These are phyloP conservation scores for Barnettozyma salicaria DNA, from an alignment of 805 yeast genomes.

Conservation along the genomic window DNA sequence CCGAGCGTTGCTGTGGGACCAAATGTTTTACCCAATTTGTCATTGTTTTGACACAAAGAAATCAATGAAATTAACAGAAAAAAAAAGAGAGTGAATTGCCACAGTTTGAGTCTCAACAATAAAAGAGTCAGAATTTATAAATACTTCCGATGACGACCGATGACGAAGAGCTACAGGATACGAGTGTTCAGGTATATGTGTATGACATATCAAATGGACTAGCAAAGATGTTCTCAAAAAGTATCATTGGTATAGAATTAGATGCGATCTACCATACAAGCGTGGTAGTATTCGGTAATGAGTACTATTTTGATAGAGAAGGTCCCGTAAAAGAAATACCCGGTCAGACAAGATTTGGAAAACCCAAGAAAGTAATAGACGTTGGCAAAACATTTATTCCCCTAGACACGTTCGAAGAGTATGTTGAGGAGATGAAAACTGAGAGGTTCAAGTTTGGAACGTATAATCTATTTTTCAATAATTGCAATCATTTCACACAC, in stretches of 20 bases:
- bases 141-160: no score
- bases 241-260: slow-evolving; percentile 44
- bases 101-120: no score
- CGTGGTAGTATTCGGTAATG: slow-evolving; percentile 47
- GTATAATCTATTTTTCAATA: slow-evolving; percentile 56
- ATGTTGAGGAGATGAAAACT: slow-evolving; percentile 41
- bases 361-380: slow-evolving; percentile 46
- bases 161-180: neutral
- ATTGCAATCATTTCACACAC: slow-evolving; percentile 64
- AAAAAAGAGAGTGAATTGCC: no score
- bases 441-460: slow-evolving; percentile 34
- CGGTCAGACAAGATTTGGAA: slow-evolving; percentile 54
- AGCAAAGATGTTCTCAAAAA: slow-evolving; percentile 45
- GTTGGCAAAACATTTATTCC: slow-evolving; percentile 49
- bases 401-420: slow-evolving; percentile 47
- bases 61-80: no score
- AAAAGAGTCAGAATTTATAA: no score
- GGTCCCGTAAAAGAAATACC: slow-evolving; percentile 39
- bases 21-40: no score
- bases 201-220: slow-evolving; percentile 61
- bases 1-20: no score
- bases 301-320: slow-evolving; percentile 56
- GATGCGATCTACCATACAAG: slow-evolving; percentile 69
- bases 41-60: no score
- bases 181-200: slow-evolving; percentile 30